These are phyloP conservation scores for Suhomyces pyralidae DNA, from an alignment of 805 yeast genomes.

Conservation along the genomic window DNA sequence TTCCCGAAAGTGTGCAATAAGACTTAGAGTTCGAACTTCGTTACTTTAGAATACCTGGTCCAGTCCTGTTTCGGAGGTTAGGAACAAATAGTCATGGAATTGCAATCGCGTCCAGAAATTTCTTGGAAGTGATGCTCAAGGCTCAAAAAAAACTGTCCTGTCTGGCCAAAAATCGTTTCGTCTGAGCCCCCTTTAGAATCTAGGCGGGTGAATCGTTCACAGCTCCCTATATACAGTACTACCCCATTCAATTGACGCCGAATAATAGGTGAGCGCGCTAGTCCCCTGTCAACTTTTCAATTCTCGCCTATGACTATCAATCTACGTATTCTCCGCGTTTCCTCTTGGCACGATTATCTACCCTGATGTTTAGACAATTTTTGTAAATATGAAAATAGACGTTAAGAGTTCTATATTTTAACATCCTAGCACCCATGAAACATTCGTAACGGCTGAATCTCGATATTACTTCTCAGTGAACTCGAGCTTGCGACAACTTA, in stretches of 20 bases:
- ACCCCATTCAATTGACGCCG: neutral
- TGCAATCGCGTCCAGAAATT: neutral
- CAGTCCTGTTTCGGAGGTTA: neutral
- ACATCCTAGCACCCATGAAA: neutral
- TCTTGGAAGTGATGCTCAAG: neutral
- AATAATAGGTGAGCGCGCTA: neutral
- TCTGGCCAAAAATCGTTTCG: neutral
- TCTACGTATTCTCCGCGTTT: neutral
- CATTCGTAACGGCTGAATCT: neutral
- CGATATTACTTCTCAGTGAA: neutral
- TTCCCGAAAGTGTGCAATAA: neutral
- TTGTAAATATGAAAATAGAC: no score
- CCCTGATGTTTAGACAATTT: neutral
- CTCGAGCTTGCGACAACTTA: neutral
- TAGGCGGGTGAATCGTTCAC: neutral
- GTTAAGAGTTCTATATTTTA: neutral
- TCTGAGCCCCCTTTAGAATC: neutral
- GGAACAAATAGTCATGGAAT: neutral
- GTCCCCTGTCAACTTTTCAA: neutral
- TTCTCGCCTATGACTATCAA: neutral
- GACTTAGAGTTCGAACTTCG: neutral
- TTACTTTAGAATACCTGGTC: neutral
- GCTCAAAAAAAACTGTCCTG: neutral
- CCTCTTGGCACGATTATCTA: neutral
- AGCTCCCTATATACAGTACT: neutral